A percentile compares a stretch with the other conserved stretches of the same genome.
phyloP scores from a whole-genome alignment of 306 rosid genomes.

The Cucurbita moschata region DNA sequence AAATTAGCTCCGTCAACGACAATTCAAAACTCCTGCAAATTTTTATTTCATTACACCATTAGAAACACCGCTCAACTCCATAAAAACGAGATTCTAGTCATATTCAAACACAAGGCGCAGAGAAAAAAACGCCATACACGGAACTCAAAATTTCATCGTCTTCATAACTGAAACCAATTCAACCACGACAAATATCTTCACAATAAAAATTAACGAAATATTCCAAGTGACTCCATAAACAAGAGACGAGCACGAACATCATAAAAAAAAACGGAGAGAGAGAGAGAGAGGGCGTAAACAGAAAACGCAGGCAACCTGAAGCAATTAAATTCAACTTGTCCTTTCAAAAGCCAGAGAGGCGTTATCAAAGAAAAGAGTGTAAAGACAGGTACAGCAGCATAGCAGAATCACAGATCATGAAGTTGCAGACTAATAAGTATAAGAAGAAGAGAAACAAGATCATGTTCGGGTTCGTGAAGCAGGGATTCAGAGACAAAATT shows the following conservation, averaged over 20 bases:
- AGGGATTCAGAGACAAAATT: neutral
- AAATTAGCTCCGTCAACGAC: conserved; percentile 18
- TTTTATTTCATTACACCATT: neutral
- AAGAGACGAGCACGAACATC: neutral
- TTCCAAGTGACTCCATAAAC: too few relatives aligned
- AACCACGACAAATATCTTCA: too few relatives aligned
- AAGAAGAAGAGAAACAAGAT: neutral
- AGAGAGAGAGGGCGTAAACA: too few relatives aligned
- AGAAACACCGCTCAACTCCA: neutral
- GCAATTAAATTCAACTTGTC: neutral
- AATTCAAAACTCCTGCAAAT: conserved; percentile 5
- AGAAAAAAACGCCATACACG: too few relatives aligned
- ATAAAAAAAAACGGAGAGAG: too few relatives aligned
- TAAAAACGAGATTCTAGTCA: neutral
- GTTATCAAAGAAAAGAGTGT: neutral
- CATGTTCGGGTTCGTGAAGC: neutral
- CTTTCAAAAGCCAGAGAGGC: neutral
- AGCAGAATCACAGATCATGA: neutral
- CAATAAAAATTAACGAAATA: too few relatives aligned
- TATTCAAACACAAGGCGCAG: neutral
- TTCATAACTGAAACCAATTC: too few relatives aligned
- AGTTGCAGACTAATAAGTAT: neutral
- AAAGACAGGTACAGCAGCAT: neutral
- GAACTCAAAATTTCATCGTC: too few relatives aligned
- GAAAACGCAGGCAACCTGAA: neutral